Conservation (phyloP, 495 filamentous ascomycete species). For the Staphylotrichum longicolle region DNA sequence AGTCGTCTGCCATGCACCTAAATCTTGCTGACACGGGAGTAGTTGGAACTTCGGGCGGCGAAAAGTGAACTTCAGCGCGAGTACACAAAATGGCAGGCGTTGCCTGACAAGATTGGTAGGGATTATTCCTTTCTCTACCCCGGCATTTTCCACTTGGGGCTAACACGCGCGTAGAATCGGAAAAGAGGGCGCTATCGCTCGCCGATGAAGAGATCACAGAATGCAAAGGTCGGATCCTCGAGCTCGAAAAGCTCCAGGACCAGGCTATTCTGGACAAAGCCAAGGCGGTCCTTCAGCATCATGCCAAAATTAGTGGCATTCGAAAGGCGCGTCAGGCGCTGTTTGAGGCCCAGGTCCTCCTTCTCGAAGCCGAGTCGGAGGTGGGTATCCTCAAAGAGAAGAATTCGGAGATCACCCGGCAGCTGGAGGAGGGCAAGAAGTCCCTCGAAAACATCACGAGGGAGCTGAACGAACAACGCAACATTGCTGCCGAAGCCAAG, state of each 20-base stretch:
- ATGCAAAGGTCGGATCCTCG: slow-evolving; percentile 25
- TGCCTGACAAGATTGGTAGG: slow-evolving; percentile 69
- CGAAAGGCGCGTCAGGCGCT: slow-evolving; percentile 59
- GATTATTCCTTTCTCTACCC: neutral
- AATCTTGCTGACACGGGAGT: slow-evolving; percentile 26
- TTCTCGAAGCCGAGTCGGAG: slow-evolving; percentile 80
- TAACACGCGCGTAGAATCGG: slow-evolving; percentile 44
- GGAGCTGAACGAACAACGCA: slow-evolving; percentile 32
- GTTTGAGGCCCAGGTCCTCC: slow-evolving; percentile 62
- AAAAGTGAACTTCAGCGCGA: slow-evolving; percentile 60
- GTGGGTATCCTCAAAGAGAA: slow-evolving; percentile 59
- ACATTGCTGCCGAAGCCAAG: slow-evolving; percentile 26
- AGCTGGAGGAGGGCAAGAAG: slow-evolving; percentile 46
- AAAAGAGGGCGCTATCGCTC: slow-evolving; percentile 50
- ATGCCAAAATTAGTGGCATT: slow-evolving; percentile 59
- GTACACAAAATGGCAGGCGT: slow-evolving; percentile 56
- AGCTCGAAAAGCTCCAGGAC: slow-evolving; percentile 48
- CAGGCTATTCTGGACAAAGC: slow-evolving; percentile 60
- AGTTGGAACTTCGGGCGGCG: slow-evolving; percentile 36
- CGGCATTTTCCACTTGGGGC: slow-evolving; percentile 6
- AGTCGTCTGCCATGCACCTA: neutral
- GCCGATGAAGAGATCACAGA: slow-evolving; percentile 42
- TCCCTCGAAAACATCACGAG: slow-evolving; percentile 19
- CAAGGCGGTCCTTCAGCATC: slow-evolving; percentile 56
- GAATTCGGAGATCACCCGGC: slow-evolving; percentile 56